Evolutionary conservation across 768 basidiomycete species (phyloP).

Genomic region (Suillus alpinus): DNA sequence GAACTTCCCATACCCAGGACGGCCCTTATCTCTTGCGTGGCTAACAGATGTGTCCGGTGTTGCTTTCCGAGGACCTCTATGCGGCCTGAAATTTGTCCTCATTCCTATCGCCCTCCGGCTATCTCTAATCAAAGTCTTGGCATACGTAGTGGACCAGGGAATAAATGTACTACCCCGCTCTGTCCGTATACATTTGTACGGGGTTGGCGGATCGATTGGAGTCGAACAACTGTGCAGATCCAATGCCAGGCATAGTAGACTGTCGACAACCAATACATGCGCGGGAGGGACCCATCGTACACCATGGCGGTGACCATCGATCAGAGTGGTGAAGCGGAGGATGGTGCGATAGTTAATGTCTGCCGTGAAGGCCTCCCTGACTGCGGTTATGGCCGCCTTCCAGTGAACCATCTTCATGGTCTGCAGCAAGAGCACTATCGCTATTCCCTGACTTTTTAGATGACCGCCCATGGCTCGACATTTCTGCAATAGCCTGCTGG

Average conservation of each 20-base stretch:
- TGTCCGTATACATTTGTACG: neutral
- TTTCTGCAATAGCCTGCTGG: conserved; percentile 26
- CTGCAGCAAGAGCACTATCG: neutral
- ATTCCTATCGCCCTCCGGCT: neutral
- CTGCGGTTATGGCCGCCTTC: neutral
- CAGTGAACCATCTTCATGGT: neutral
- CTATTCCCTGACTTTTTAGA: neutral
- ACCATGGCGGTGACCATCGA: neutral
- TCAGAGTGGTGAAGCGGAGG: neutral
- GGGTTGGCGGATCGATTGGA: neutral
- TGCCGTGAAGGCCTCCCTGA: neutral
- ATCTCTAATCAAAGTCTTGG: neutral
- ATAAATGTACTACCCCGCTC: neutral
- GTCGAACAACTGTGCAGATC: neutral
- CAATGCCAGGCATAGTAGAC: neutral
- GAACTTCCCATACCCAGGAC: neutral
- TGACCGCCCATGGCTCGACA: neutral
- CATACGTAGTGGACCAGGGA: neutral
- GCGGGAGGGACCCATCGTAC: neutral
- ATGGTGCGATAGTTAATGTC: neutral
- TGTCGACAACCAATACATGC: neutral
- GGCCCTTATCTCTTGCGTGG: neutral
- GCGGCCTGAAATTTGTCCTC: neutral
- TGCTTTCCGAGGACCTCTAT: neutral
- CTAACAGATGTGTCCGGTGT: neutral